phyloP scores from a whole-genome alignment of 176 grass and related monocot genomes.

The Carex cristatella region DNA sequence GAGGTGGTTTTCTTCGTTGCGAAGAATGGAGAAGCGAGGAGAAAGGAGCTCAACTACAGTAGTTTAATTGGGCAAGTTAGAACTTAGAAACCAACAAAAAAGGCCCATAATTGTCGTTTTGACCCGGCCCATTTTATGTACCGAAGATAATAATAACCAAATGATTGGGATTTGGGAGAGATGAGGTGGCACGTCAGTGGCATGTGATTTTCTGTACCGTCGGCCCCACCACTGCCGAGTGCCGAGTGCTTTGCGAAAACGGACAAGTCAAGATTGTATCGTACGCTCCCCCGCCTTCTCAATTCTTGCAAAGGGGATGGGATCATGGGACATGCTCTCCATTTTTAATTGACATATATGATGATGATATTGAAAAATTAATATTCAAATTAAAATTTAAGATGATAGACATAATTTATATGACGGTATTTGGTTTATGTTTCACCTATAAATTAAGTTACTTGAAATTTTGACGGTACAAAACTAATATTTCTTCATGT shows the following conservation, averaged over 20 bases:
- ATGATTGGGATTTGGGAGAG: not conserved
- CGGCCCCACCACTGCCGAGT: conserved; percentile 25
- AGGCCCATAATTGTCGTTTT: not conserved
- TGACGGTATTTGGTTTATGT: too few relatives aligned
- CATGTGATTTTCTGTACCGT: conserved; percentile 26
- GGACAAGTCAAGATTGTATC: not conserved
- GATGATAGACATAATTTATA: too few relatives aligned
- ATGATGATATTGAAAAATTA: too few relatives aligned
- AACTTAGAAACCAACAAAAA: not conserved
- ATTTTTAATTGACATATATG: not conserved
- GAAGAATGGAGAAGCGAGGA: not conserved
- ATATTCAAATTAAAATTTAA: too few relatives aligned
- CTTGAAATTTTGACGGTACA: too few relatives aligned
- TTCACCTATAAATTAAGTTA: too few relatives aligned
- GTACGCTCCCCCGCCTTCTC: not conserved
- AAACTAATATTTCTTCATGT: too few relatives aligned
- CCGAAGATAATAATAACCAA: not conserved
- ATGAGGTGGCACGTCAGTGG: conserved; percentile 26
- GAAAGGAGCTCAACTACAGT: too few relatives aligned
- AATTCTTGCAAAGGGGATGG: not conserved
- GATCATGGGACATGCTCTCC: not conserved
- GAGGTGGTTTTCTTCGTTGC: conserved; percentile 8
- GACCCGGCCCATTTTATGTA: not conserved
- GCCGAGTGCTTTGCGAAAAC: not conserved
- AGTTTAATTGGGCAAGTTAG: not conserved